Evolutionary conservation across 2,329 filamentous ascomycete species (phyloP).

Genomic region (Diaporthe sp.): DNA sequence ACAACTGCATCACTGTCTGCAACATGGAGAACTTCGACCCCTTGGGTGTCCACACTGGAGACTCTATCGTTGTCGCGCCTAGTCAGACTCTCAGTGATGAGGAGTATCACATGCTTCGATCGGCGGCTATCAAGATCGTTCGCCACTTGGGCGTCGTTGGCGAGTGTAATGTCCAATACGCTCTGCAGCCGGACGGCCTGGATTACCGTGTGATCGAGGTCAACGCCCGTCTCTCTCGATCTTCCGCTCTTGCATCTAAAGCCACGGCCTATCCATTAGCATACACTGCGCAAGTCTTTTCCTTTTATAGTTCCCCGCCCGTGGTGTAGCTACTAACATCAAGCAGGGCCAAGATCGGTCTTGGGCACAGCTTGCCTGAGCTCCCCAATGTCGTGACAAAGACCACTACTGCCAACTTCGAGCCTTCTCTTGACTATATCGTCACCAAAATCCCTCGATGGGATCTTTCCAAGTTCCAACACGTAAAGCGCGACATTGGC

Average conservation of each 20-base stretch:
- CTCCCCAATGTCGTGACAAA: conserved; percentile 98
- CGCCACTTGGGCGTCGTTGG: conserved; percentile 96
- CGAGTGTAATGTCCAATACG: conserved; percentile 99
- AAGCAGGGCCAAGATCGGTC: conserved; percentile 84
- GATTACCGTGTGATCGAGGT: conserved; percentile 99
- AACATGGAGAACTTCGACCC: conserved; percentile 99
- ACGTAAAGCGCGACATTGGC: conserved; percentile 96
- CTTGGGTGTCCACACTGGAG: conserved; percentile 96
- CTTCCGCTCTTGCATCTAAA: conserved; percentile 95
- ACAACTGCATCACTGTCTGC: conserved; percentile 99
- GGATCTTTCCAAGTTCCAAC: conserved; percentile 99
- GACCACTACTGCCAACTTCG: conserved; percentile 98
- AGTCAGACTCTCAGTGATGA: conserved; percentile 97
- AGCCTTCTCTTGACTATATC: conserved; percentile 96
- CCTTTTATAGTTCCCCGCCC: neutral
- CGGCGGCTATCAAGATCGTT: conserved; percentile 96
- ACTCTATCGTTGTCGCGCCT: conserved; percentile 97
- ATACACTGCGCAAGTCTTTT: conserved; percentile 76
- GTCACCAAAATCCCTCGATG: conserved; percentile 99
- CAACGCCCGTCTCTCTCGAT: conserved; percentile 94
- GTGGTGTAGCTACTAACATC: neutral
- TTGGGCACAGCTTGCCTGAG: conserved; percentile 94
- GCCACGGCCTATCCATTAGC: conserved; percentile 96
- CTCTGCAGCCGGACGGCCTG: conserved; percentile 91
- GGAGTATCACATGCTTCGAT: conserved; percentile 99